Base-by-base conservation (phyloP, 2,329 filamentous ascomycete species). In the Aspergillus hortae region DNA sequence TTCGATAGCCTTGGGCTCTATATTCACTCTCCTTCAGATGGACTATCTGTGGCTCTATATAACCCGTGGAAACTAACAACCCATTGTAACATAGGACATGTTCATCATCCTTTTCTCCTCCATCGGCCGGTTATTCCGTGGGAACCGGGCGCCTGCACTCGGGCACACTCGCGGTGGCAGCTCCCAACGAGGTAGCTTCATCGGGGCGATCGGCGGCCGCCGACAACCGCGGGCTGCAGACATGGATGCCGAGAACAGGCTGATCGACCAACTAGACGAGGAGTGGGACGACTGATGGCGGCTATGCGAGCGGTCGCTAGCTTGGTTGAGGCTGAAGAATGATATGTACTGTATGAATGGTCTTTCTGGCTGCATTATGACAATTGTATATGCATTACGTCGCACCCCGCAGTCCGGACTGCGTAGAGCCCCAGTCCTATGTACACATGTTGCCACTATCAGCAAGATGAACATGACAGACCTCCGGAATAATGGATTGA, bases 201-300 rank as follows among this genome's bases (percentile, higher is more conserved):
- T 71, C 32, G 62, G 67, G 33, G 70, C 65, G 11, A 67, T 72
- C 42, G 68, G 67, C 38, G 68, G 70, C 10, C 65, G 61, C 4
- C 57, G 66, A 21, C 41, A 48, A 33, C 27, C 51, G 52, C 42
- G 52, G 53, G 12, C 35, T 17, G 27, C 42, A 14, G 56, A 76
- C 45, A 72, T 81, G 6, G 92, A 96, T 53, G 92, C 91, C 50
- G 94, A 97, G 74, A 96, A 97, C 71, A 79, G 91, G 57, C 74
- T 97, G 62, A 97, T 99, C 69, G 92, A 97, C 70, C 90, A 96
- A 71, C 78, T 96, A 54, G 94, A 97, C 65, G 92, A 97, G 70
- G 92, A 96, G 68, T 97, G 92, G 92, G 92, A 96, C 62, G 92
- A 96, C 59, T 76, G 52, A 59, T 12, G 25, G 6, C 25, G 23